Evolutionary conservation across 768 basidiomycete genomes (phyloP).

Genomic region (Termitomyces sp.): DNA sequence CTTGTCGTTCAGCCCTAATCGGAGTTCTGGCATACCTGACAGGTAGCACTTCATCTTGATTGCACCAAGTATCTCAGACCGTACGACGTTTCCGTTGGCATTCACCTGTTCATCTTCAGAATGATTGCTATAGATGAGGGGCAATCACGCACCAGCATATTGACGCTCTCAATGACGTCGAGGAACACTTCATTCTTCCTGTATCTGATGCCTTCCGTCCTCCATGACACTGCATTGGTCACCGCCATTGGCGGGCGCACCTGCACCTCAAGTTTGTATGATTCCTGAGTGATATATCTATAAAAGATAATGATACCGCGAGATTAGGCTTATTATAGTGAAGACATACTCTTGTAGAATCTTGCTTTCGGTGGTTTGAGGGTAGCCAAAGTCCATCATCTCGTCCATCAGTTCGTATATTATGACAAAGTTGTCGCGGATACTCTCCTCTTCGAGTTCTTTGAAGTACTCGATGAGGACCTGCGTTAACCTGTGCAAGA

Average conservation of each 20-base stretch:
- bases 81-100: conserved; percentile 93
- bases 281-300: conserved; percentile 98
- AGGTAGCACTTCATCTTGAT: conserved; percentile 99
- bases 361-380: conserved; percentile 99
- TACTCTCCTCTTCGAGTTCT: conserved; percentile 98
- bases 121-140: neutral
- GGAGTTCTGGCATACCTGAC: conserved; percentile 98
- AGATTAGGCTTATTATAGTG: neutral
- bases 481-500: conserved; percentile 89
- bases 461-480: conserved; percentile 99
- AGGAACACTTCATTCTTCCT: conserved; percentile 99
- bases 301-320: conserved; percentile 2
- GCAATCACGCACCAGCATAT: conserved; percentile 70
- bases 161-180: conserved; percentile 97
- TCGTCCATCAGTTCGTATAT: conserved; percentile 99
- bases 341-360: conserved; percentile 87
- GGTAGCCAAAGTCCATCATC: conserved; percentile 99
- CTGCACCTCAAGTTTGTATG: conserved; percentile 93
- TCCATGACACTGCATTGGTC: conserved; percentile 98
- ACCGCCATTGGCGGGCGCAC: conserved; percentile 94
- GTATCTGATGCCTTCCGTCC: conserved; percentile 95
- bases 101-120: conserved; percentile 65
- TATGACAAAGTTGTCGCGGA: conserved; percentile 98
- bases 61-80: conserved; percentile 96
- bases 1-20: conserved; percentile 96